phyloP scores from a whole-genome alignment of 1,284 basidiomycete genomes.

The Ganoderma lingzhi region DNA sequence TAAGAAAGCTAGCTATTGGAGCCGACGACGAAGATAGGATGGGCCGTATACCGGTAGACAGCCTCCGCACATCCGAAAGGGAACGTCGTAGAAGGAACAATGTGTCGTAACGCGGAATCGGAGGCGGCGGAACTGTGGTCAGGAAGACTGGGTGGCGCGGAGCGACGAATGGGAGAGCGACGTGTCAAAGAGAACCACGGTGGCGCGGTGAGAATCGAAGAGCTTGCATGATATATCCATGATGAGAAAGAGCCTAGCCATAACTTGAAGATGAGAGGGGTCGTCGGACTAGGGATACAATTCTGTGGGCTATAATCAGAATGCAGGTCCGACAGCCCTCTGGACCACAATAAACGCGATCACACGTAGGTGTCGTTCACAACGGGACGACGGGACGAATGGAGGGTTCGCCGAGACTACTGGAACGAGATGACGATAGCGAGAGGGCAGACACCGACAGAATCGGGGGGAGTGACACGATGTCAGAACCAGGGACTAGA shows the following conservation, averaged over 20 bases:
- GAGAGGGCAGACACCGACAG: not conserved
- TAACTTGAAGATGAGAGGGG: not conserved
- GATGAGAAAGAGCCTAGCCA: slow-evolving; percentile 1
- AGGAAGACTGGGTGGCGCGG: slow-evolving; percentile 2
- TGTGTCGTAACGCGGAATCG: not conserved
- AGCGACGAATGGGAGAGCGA: slow-evolving; percentile 6
- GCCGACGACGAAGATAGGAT: not conserved
- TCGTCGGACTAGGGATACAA: not conserved
- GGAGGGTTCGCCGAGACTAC: not conserved
- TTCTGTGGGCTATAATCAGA: not conserved
- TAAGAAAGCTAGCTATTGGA: slow-evolving; percentile 1
- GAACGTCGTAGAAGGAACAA: slow-evolving; percentile 2
- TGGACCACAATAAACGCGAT: slow-evolving; percentile 2
- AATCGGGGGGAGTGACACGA: not conserved
- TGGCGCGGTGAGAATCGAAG: not conserved
- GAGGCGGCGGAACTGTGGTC: not conserved
- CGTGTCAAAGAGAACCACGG: slow-evolving; percentile 3
- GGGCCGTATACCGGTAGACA: not conserved
- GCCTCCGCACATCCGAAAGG: slow-evolving; percentile 3
- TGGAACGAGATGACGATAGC: not conserved
- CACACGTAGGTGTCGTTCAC: not conserved
- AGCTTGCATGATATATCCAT: slow-evolving; percentile 7
- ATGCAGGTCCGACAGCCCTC: not conserved
- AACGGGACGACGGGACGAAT: not conserved
- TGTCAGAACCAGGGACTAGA: slow-evolving; percentile 12